Conservation (phyloP, 75 land plant genomes). For the Pinus taeda region DNA sequence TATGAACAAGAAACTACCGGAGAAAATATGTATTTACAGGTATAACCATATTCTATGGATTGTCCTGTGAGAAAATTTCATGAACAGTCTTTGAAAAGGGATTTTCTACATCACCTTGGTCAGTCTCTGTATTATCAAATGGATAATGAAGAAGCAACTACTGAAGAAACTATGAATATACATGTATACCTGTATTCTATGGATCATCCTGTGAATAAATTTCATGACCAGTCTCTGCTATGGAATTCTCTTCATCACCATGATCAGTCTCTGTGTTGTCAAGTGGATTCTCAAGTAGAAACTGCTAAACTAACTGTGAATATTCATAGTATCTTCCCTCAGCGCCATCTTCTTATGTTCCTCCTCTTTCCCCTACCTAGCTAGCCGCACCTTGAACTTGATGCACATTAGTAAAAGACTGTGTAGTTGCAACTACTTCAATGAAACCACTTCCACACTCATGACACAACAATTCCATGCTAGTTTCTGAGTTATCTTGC, state of each 20-base stretch:
- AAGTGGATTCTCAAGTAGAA: neutral
- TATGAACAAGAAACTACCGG: neutral
- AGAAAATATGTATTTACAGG: neutral
- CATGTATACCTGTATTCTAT: neutral
- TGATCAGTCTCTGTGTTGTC: neutral
- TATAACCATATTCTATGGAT: neutral
- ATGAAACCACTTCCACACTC: slow-evolving; percentile 11
- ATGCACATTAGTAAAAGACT: neutral
- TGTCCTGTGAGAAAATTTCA: neutral
- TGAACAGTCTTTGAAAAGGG: neutral
- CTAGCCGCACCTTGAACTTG: neutral
- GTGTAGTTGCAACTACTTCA: neutral
- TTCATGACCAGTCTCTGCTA: neutral
- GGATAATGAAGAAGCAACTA: neutral
- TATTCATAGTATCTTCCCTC: neutral
- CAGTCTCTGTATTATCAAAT: neutral
- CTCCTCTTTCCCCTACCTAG: too few relatives aligned
- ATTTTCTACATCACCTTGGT: neutral
- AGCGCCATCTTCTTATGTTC: neutral
- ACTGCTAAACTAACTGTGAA: neutral
- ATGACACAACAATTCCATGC: neutral
- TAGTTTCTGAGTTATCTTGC: neutral
- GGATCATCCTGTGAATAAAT: too few relatives aligned
- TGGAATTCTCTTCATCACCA: neutral
- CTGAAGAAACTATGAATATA: neutral